Evolutionary conservation across 1,284 basidiomycete species (phyloP), one percentile per base, ranked within the genome.

Genomic region (Sporisorium exsertum): DNA sequence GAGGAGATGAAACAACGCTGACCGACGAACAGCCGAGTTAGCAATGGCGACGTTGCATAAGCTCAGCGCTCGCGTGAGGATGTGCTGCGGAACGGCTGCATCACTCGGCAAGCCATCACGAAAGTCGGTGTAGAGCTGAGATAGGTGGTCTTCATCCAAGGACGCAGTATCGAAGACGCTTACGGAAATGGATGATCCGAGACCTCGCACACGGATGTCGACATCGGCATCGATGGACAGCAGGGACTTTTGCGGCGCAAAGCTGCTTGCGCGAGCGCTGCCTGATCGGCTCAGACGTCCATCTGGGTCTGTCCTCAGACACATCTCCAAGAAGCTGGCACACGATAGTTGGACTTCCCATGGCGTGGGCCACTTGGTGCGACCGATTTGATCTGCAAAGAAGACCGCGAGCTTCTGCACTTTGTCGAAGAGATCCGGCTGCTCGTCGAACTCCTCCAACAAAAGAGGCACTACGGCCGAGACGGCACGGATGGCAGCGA

Each of bases 141-240:
- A 52, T 15, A 64, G 49, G 10, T 64, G 51, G 5, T 59, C 27
- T 18, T 63, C 64, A 20, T 67, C 64, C 20, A 45, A 20, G n/a
- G 64, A 43, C 10, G 63, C 52, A 12, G 67, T 45, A 2, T 81
- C 75, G 59, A 85, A 91, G 22, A 94, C 84, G 5, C 87, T 87
- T 3, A 92, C 90, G 32, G 89, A 90, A 7, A 90, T 87, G 3
- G 89, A 87, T 1, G 92, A 91, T 1, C 90, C 90, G 24, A 93
- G 91, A 77, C 94, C 92, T 7, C 95, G 91, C 35, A 97, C 91
- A 26, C 94, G 90, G n/a, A 92, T 90, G 84, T 98, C 95, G 49
- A 87, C 84, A 84, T 97, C 95, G 20, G 84, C 80, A 26, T 63
- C 66, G 49, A 77, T 46, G 3, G 58, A 26, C 20, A 74, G 52